Evolutionary conservation across 73 alveolate genomes (phyloP), one percentile per base, ranked within the genome.

Genomic region (Symbiodinium natans): DNA sequence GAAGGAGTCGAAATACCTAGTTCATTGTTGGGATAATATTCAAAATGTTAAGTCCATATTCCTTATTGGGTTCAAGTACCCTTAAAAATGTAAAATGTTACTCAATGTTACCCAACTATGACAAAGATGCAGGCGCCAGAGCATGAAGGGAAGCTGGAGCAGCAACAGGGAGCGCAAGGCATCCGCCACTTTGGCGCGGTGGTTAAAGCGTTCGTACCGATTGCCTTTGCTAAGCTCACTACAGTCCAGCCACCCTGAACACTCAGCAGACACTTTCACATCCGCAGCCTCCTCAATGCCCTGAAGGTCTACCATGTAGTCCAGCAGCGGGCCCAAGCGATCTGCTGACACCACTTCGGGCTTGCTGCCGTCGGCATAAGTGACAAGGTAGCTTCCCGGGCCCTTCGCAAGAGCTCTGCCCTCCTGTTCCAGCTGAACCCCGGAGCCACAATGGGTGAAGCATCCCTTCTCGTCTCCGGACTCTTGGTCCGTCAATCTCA

Each of bases 61-160:
- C n/a, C n/a, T n/a, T n/a, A n/a, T n/a, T n/a, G n/a, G n/a, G n/a
- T n/a, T n/a, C n/a, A n/a, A n/a, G n/a, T n/a, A n/a, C n/a, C n/a
- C n/a, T n/a, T n/a, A n/a, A n/a, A n/a, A n/a, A n/a, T n/a, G n/a
- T n/a, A n/a, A n/a, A n/a, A n/a, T n/a, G n/a, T n/a, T n/a, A n/a
- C n/a, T n/a, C n/a, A n/a, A n/a, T n/a, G n/a, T n/a, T n/a, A n/a
- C n/a, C n/a, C n/a, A n/a, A n/a, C n/a, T n/a, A 77, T 21, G 48
- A 39, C 40, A 48, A 39, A 80, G 40, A 15, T 39, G 40, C 17
- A 83, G 42, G 41, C 92, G 92, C 92, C 92, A 83, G 43, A 83
- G n/a, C 92, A 83, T 41, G 74, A 83, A 83, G 4, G 92, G 92
- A 56, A 83, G 38, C 25, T 83, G 43, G 7, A 83, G 92, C 73